Conservation (phyloP, 75 land plant species). For the Chamaecyparis obtusa region DNA sequence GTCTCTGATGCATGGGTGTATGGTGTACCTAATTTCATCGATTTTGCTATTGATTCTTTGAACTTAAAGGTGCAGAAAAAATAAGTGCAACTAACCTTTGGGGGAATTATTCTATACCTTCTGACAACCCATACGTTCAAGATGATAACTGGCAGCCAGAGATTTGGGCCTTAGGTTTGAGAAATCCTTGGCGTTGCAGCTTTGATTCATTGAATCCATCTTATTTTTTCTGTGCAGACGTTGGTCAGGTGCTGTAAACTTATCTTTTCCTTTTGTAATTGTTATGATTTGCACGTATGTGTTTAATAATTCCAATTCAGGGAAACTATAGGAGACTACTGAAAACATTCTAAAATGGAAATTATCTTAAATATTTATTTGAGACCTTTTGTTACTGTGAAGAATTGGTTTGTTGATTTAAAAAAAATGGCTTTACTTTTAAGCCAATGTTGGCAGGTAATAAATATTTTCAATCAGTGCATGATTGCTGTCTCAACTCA, state of each 20-base stretch:
- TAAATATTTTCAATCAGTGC: background rate
- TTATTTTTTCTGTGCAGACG: slow-evolving; percentile 89
- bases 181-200: slow-evolving; percentile 99
- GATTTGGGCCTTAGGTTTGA: slow-evolving; percentile 89
- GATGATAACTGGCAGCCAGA: slow-evolving; percentile 52
- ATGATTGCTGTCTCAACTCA: background rate
- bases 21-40: background rate
- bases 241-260: slow-evolving; percentile 69
- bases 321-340: background rate
- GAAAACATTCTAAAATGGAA: background rate
- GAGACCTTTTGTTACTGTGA: background rate
- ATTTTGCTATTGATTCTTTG: background rate
- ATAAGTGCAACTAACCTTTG: slow-evolving; percentile 22
- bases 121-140: slow-evolving; percentile 65
- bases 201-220: slow-evolving; percentile 73
- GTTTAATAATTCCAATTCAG: background rate
- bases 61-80: slow-evolving; percentile 2
- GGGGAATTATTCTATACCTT: slow-evolving; percentile 87
- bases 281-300: background rate
- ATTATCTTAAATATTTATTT: slow-evolving; percentile 6
- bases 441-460: background rate
- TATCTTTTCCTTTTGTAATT: background rate
- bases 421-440: background rate
- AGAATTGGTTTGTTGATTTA: background rate
- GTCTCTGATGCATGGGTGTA: background rate